These are phyloP conservation scores for Falciphora oryzae DNA, from an alignment of 2,329 filamentous ascomycete genomes.

Conservation along the genomic window DNA sequence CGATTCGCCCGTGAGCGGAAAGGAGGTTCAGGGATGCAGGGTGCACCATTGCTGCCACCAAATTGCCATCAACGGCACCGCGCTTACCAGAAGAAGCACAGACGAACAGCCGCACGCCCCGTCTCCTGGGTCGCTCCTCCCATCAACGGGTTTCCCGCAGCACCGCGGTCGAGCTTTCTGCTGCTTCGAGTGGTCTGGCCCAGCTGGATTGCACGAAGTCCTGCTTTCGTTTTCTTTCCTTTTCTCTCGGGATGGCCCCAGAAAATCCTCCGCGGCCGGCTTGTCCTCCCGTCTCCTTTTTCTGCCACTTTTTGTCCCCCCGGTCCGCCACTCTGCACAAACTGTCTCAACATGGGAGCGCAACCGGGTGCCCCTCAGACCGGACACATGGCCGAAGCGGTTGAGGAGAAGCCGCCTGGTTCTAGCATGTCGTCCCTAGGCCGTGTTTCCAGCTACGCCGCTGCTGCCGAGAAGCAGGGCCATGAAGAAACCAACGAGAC, in stretches of 20 bases:
- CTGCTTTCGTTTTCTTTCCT: neutral
- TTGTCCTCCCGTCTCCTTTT: neutral
- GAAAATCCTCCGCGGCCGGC: neutral
- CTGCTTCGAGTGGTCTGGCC: neutral
- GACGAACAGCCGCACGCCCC: neutral
- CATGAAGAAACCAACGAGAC: neutral
- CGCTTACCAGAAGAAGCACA: neutral
- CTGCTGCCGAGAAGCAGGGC: neutral
- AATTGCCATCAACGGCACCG: neutral
- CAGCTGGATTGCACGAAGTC: neutral
- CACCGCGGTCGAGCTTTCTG: neutral
- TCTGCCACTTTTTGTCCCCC: neutral
- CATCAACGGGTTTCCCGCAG: neutral
- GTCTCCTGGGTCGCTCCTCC: neutral
- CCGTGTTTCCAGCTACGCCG: neutral
- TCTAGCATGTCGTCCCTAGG: neutral
- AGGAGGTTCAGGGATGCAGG: neutral
- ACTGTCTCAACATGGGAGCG: neutral
- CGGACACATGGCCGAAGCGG: neutral
- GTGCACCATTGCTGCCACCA: neutral
- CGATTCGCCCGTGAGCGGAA: neutral
- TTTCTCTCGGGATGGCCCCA: neutral
- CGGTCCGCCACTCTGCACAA: too few species aligned
- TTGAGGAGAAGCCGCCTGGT: neutral
- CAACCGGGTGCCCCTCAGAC: neutral